A percentile compares a stretch with the other conserved stretches of the same genome.
Evolutionary conservation across 2,329 filamentous ascomycete genomes (phyloP).

Genomic region (Colletotrichum sp.): DNA sequence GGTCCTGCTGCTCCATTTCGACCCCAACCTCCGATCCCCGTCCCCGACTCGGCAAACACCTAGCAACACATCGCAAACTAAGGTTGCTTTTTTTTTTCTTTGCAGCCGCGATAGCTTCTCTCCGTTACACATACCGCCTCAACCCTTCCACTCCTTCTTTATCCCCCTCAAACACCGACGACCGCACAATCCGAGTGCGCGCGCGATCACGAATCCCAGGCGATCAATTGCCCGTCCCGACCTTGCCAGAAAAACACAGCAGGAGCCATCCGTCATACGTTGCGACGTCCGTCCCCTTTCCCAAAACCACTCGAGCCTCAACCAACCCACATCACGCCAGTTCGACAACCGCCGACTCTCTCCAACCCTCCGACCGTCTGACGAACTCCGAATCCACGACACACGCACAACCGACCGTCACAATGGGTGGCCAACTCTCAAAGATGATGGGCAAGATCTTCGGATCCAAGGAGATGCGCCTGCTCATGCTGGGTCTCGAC

Average conservation of each 20-base stretch:
- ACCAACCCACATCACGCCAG: neutral
- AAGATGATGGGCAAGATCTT: conserved; percentile 99
- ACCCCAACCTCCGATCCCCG: conserved; percentile 17
- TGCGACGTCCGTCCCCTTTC: conserved; percentile 4
- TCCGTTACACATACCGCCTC: neutral
- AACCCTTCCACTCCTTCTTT: neutral
- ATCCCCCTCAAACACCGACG: neutral
- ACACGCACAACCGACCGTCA: conserved; percentile 35
- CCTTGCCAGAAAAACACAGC: neutral
- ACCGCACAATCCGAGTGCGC: neutral
- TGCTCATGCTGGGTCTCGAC: conserved; percentile 97
- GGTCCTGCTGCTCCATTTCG: conserved; percentile 5
- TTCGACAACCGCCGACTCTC: neutral
- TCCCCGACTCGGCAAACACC: conserved; percentile 13
- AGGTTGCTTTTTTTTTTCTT: neutral
- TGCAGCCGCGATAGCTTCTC: conserved; percentile 1
- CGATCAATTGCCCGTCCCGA: neutral
- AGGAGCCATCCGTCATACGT: neutral
- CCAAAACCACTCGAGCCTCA: neutral
- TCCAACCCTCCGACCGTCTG: neutral
- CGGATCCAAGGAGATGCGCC: conserved; percentile 98
- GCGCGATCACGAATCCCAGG: neutral
- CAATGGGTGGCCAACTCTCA: conserved; percentile 91
- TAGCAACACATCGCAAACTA: conserved; percentile 5
- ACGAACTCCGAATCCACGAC: neutral